phyloP scores from a whole-genome alignment of 352 stramenopile genomes.

The Globisporangium ultimum region DNA sequence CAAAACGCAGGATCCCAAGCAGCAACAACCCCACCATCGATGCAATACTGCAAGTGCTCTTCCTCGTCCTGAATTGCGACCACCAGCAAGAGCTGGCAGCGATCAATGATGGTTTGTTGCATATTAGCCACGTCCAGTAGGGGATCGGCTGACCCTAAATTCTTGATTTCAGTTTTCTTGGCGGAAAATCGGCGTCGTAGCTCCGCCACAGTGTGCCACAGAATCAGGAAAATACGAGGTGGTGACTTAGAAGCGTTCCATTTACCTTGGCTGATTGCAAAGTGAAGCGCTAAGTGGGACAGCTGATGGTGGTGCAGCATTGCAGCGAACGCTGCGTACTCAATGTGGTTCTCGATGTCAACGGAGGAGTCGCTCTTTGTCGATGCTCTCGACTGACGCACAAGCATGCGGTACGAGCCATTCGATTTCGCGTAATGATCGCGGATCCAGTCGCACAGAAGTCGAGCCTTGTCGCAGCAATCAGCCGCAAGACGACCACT shows the following conservation, averaged over 20 bases:
- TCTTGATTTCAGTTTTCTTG: slow-evolving; percentile 47
- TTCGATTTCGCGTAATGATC: slow-evolving; percentile 44
- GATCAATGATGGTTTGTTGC: slow-evolving; percentile 32
- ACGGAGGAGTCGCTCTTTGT: slow-evolving; percentile 5
- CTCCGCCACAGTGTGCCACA: slow-evolving; percentile 59
- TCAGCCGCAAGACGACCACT: neutral
- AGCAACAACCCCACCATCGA: slow-evolving; percentile 32
- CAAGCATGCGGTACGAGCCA: slow-evolving; percentile 64
- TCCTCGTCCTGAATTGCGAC: slow-evolving; percentile 27
- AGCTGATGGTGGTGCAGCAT: slow-evolving; percentile 55
- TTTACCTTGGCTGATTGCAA: slow-evolving; percentile 9
- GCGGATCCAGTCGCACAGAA: slow-evolving; percentile 59
- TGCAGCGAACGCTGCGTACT: slow-evolving; percentile 48
- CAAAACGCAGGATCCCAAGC: slow-evolving; percentile 29
- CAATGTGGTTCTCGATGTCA: slow-evolving; percentile 26
- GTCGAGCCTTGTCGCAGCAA: slow-evolving; percentile 4
- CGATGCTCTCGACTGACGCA: slow-evolving; percentile 33
- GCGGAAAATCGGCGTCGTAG: slow-evolving; percentile 33
- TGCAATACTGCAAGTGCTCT: slow-evolving; percentile 22
- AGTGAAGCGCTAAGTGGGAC: slow-evolving; percentile 28
- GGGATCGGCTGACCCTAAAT: neutral
- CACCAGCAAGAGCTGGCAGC: slow-evolving; percentile 38
- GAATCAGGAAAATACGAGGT: slow-evolving; percentile 23
- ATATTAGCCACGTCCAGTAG: slow-evolving; percentile 1
- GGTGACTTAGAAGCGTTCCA: slow-evolving; percentile 3